phyloP scores from a whole-genome alignment of 192 early-diverging fungal genomes.

The Entomortierella parvispora region DNA sequence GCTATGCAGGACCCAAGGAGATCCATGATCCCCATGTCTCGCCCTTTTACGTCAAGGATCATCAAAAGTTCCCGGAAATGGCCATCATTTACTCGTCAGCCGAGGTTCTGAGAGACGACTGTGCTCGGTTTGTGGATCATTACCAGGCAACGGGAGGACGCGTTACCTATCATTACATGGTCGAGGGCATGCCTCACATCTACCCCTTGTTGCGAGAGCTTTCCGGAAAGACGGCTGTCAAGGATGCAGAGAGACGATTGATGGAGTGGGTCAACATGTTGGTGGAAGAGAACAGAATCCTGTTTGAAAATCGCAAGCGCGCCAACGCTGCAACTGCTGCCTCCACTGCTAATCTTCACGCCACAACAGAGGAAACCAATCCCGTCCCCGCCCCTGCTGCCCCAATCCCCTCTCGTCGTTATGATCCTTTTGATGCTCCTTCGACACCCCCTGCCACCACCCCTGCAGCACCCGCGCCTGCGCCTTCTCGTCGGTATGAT shows the following conservation, averaged over 20 bases:
- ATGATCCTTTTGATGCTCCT: no score
- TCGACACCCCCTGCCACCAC: not conserved
- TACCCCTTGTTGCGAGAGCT: slow-evolving; percentile 35
- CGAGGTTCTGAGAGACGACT: slow-evolving; percentile 38
- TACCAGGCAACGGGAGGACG: slow-evolving; percentile 36
- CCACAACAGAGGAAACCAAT: no score
- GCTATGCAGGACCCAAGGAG: slow-evolving; percentile 32
- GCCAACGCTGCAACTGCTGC: slow-evolving; percentile 23
- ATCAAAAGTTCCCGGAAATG: slow-evolving; percentile 42
- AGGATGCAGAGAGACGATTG: slow-evolving; percentile 43
- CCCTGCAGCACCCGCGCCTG: not conserved
- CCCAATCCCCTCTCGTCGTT: no score
- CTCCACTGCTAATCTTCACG: not conserved
- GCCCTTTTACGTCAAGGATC: slow-evolving; percentile 49
- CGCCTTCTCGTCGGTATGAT: no score
- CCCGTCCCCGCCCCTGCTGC: no score
- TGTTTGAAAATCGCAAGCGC: slow-evolving; percentile 38
- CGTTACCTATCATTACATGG: slow-evolving; percentile 47
- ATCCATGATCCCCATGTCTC: slow-evolving; percentile 43
- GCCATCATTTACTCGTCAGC: slow-evolving; percentile 29
- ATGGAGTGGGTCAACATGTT: slow-evolving; percentile 52
- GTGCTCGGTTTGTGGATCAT: slow-evolving; percentile 43
- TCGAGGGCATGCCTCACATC: slow-evolving; percentile 42
- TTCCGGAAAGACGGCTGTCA: slow-evolving; percentile 42
- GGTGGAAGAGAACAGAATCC: slow-evolving; percentile 47